Percentiles rank a stretch among this genome's conserved stretches.
Conservation (phyloP, 1,284 basidiomycete species). For the Peniophora sp. region DNA sequence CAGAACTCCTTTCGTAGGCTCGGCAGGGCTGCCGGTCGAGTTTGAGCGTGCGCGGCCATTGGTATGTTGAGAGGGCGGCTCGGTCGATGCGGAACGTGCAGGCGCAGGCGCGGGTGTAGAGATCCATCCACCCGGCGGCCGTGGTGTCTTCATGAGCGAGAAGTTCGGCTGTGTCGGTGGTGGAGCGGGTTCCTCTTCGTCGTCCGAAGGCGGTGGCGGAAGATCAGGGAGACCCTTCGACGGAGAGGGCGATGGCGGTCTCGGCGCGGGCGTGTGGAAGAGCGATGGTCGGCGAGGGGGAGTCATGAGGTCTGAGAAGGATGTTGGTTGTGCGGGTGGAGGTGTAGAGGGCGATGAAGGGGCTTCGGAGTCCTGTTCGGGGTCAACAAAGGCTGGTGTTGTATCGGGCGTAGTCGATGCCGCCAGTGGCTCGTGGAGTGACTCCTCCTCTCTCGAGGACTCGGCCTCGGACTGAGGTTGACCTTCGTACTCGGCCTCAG, state of each 20-base stretch:
- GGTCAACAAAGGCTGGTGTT: not conserved
- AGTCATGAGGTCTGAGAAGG: constrained; percentile 26
- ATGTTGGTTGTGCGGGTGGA: constrained; percentile 9
- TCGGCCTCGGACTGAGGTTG: not conserved
- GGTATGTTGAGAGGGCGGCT: not conserved
- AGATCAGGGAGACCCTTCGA: constrained; percentile 37
- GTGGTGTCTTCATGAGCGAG: constrained; percentile 50
- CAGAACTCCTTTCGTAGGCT: not conserved
- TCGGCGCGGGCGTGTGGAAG: constrained; percentile 21
- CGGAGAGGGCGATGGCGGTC: constrained; percentile 45
- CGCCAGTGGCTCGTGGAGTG: constrained; percentile 8
- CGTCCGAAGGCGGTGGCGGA: constrained; percentile 51
- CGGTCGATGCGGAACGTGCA: not conserved
- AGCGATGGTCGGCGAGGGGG: constrained; percentile 41
- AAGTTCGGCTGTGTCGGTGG: constrained; percentile 16
- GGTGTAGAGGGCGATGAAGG: constrained; percentile 18
- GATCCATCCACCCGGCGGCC: constrained; percentile 64
- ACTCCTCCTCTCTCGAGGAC: constrained; percentile 11
- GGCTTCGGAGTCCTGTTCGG: constrained; percentile 6
- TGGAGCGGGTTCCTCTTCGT: constrained; percentile 23
- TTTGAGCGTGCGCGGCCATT: constrained; percentile 9
- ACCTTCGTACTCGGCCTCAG: not conserved
- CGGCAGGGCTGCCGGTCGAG: constrained; percentile 6
- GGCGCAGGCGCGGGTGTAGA: constrained; percentile 39
- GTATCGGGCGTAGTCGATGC: not conserved